Conservation (phyloP, 1,139 yeast species). For the Hanseniaspora gamundiae region DNA sequence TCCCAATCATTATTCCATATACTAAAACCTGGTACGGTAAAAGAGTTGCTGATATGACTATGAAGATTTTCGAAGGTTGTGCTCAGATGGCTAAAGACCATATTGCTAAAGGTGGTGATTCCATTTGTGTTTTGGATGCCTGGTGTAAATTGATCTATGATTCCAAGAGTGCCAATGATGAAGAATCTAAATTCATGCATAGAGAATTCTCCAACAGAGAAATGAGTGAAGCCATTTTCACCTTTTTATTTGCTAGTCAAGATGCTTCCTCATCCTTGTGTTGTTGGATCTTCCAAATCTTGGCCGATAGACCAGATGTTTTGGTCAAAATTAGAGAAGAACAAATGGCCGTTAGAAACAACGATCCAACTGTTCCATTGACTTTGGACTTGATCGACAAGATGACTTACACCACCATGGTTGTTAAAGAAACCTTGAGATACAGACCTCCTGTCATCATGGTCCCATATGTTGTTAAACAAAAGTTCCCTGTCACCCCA, state of each 20-base stretch:
- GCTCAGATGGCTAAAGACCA: conserved; percentile 76
- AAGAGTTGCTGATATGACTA: conserved; percentile 82
- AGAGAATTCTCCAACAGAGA: conserved; percentile 84
- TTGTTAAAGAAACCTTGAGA: conserved; percentile 83
- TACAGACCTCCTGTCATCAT: conserved; percentile 94
- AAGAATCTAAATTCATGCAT: conserved; percentile 41
- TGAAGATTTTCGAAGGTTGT: conserved; percentile 80
- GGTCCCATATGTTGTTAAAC: conserved; percentile 93
- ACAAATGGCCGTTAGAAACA: conserved; percentile 70
- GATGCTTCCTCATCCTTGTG: conserved; percentile 98
- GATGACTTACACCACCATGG: conserved; percentile 82
- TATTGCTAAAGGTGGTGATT: conserved; percentile 66
- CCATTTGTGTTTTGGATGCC: conserved; percentile 86
- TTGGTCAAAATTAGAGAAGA: conserved; percentile 77
- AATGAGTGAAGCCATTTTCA: conserved; percentile 90
- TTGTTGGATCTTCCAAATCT: conserved; percentile 94
- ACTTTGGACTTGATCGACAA: conserved; percentile 62
- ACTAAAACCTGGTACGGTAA: conserved; percentile 98
- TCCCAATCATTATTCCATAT: conserved; percentile 90
- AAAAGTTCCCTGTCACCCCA: conserved; percentile 70
- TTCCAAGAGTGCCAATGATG: conserved; percentile 43
- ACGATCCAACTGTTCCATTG: conserved; percentile 53
- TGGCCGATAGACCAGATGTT: conserved; percentile 91
- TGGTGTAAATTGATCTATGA: conserved; percentile 83
- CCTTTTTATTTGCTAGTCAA: conserved; percentile 93